Evolutionary conservation across 106 monocot genomes (phyloP).

Genomic region (Agapanthus africanus): DNA sequence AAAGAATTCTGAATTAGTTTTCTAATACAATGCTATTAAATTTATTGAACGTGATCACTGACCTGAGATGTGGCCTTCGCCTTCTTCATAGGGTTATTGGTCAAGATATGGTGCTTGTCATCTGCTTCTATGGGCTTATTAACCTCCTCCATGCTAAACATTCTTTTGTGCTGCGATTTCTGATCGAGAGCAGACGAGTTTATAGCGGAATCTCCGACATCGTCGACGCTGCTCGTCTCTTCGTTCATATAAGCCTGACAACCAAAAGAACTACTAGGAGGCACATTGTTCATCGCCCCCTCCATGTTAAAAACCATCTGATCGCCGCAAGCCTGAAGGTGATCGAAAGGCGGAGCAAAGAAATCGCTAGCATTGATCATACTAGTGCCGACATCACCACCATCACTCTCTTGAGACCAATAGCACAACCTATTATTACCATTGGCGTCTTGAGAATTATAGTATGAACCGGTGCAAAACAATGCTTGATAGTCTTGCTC

Average conservation of each 20-base stretch:
- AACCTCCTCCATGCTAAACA: conserved; percentile 8
- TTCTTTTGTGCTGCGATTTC: conserved; percentile 12
- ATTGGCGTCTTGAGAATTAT: conserved; percentile 2
- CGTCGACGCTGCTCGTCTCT: background rate
- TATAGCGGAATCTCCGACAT: background rate
- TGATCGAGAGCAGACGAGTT: background rate
- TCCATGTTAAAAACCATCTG: background rate
- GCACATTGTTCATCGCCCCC: no score
- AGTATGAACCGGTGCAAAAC: conserved; percentile 24
- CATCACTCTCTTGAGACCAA: conserved; percentile 6
- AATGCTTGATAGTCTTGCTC: conserved; percentile 20
- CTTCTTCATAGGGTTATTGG: conserved; percentile 16
- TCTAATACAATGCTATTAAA: background rate
- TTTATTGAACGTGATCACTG: no score
- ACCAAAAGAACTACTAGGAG: no score
- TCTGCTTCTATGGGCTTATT: background rate
- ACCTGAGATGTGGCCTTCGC: background rate
- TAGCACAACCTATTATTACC: background rate
- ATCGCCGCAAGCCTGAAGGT: background rate
- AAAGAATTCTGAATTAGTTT: background rate
- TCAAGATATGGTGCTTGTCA: background rate
- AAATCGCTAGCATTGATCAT: background rate
- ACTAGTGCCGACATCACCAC: background rate
- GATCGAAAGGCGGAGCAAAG: background rate
- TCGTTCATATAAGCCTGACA: background rate